Base-by-base conservation (phyloP, 495 filamentous ascomycete genomes). In the Letharia lupina region DNA sequence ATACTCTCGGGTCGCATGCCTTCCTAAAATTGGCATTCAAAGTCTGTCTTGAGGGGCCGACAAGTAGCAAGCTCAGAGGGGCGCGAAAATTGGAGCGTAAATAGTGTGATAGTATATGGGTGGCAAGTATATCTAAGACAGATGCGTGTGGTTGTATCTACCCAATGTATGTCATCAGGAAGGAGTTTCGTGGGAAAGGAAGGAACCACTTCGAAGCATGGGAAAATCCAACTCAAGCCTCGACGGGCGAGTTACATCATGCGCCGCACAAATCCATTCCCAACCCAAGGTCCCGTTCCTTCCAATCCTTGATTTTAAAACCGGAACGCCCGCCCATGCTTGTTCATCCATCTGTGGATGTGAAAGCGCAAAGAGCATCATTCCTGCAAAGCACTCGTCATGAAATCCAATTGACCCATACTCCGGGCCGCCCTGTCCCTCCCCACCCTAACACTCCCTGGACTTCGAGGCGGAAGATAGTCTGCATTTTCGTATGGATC, bases 311-410 rank as follows among this genome's bases (percentile, higher is more conserved):
- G 39, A 16, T 16, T 23, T 15, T 11, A n/a, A 35, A 31, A 31
- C 44, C 23, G 18, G 12, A 52, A 45, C 37, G 33, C 64, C 64
- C 28, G 5, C 31, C 23, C 35, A 48, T 35, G 60, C 59, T 20
- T 11, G 39, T 56, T 60, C 63, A 41, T 61, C 45, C 23, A 44
- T 28, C 59, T 13, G 59, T 42, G 39, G 4, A 52, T 66, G 44
- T 37, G 41, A 50, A 31, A 56, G 45, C 35, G 37, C 44, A 28
- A 61, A 54, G 13, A 48, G 28, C 44, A 45, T 71, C 56, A 61
- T 59, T 70, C 63, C 8, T 59, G 56, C 54, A 72, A 67, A 23
- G 70, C 70, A 56, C 70, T 72, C 37, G 70, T 72, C 70, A 72
- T 72, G 15, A 72, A 72, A 56, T 70, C 70, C 66, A 72, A 45